phyloP scores from a whole-genome alignment of 345 rosid species.

The Aethionema arabicum region DNA sequence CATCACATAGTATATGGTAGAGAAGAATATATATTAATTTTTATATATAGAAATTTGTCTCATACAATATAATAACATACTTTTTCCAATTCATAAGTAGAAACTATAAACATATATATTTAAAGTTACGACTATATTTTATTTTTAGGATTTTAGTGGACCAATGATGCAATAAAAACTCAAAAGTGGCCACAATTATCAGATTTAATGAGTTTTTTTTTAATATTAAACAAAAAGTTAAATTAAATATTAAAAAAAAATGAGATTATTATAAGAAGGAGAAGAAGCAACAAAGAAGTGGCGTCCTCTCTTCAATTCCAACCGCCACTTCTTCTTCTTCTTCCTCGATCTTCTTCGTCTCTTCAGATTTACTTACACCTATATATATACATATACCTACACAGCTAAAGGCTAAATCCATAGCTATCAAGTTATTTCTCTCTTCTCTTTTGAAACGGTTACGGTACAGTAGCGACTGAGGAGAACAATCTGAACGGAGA shows the following conservation, averaged over 20 bases:
- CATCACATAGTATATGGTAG: too few relatives aligned
- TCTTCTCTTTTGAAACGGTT: not conserved
- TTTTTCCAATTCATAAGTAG: too few relatives aligned
- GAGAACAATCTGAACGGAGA: not conserved
- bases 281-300: slow-evolving; percentile 29
- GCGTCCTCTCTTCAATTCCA: slow-evolving; percentile 36
- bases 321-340: slow-evolving; percentile 12
- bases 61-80: too few relatives aligned
- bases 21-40: too few relatives aligned
- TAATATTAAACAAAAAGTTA: too few relatives aligned
- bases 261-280: slow-evolving; percentile 26
- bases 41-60: too few relatives aligned
- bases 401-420: slow-evolving; percentile 1
- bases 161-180: too few relatives aligned
- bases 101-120: too few relatives aligned
- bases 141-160: too few relatives aligned
- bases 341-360: slow-evolving; percentile 20
- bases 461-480: not conserved
- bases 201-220: too few relatives aligned
- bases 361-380: slow-evolving; percentile 19
- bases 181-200: too few relatives aligned
- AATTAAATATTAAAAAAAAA: not conserved
- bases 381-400: not conserved
- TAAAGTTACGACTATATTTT: too few relatives aligned
- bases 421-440: not conserved